Conservation (phyloP, 169 alveolate genomes). For the Neospora caninum region DNA sequence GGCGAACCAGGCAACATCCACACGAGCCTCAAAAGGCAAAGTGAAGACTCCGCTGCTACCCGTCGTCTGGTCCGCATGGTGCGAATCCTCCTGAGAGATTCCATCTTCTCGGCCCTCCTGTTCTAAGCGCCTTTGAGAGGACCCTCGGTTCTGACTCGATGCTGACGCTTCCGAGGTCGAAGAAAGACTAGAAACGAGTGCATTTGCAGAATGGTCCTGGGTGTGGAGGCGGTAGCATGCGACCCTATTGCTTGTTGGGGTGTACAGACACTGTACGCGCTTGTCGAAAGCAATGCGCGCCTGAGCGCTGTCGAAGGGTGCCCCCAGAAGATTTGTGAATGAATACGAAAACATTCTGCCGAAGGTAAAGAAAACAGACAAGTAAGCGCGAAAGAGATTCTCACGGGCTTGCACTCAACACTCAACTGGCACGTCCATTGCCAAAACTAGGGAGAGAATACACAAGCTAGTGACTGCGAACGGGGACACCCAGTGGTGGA, state of each 20-base stretch:
- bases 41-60: conserved; percentile 52
- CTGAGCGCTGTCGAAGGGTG: conserved; percentile 69
- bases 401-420: neutral
- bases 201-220: conserved; percentile 37
- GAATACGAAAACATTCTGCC: conserved; percentile 60
- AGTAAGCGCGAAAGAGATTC: neutral
- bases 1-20: conserved; percentile 33
- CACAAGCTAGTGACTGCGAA: too few relatives aligned
- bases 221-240: conserved; percentile 50
- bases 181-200: neutral
- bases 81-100: neutral
- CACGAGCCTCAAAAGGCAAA: conserved; percentile 46
- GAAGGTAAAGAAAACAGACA: neutral
- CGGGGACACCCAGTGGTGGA: too few relatives aligned
- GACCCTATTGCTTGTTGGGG: conserved; percentile 62
- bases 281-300: conserved; percentile 62
- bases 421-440: neutral
- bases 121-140: neutral
- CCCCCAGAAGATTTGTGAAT: conserved; percentile 70
- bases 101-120: neutral
- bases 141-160: neutral
- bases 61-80: conserved; percentile 16
- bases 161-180: neutral
- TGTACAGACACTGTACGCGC: conserved; percentile 33
- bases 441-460: neutral